Conservation (phyloP, 805 yeast species). For the Ogataea glucozyma region DNA sequence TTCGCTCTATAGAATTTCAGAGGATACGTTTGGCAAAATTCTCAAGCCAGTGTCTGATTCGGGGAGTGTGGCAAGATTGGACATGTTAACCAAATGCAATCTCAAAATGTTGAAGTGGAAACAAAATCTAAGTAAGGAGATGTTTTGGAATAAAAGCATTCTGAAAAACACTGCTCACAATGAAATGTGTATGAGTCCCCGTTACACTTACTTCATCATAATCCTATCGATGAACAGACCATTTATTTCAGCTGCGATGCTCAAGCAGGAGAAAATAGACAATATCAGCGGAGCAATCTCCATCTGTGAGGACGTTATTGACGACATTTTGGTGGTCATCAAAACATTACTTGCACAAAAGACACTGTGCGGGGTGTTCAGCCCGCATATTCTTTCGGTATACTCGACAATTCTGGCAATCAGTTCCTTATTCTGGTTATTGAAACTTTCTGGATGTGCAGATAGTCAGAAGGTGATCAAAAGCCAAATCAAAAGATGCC, state of each 20-base stretch:
- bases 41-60: constrained; percentile 22
- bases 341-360: constrained; percentile 33
- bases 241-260: constrained; percentile 33
- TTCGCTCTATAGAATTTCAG: constrained; percentile 45
- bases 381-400: constrained; percentile 46
- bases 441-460: not conserved
- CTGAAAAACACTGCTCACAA: constrained; percentile 48
- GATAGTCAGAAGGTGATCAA: constrained; percentile 2
- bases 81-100: constrained; percentile 42
- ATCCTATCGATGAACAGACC: constrained; percentile 57
- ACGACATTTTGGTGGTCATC: constrained; percentile 43
- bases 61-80: constrained; percentile 10
- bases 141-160: constrained; percentile 49
- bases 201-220: constrained; percentile 58
- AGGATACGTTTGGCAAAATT: constrained; percentile 45
- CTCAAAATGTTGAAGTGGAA: constrained; percentile 53
- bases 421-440: constrained; percentile 38
- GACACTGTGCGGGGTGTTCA: constrained; percentile 41
- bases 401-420: constrained; percentile 47
- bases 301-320: constrained; percentile 44
- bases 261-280: constrained; percentile 8
- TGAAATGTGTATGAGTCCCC: constrained; percentile 52
- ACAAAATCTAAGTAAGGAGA: constrained; percentile 46
- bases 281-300: constrained; percentile 9
- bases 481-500: constrained; percentile 3